A percentile compares a stretch with the other conserved stretches of the same genome.
Evolutionary conservation across 1,284 basidiomycete species (phyloP).

Genomic region (Ceratobasidium theobromae): DNA sequence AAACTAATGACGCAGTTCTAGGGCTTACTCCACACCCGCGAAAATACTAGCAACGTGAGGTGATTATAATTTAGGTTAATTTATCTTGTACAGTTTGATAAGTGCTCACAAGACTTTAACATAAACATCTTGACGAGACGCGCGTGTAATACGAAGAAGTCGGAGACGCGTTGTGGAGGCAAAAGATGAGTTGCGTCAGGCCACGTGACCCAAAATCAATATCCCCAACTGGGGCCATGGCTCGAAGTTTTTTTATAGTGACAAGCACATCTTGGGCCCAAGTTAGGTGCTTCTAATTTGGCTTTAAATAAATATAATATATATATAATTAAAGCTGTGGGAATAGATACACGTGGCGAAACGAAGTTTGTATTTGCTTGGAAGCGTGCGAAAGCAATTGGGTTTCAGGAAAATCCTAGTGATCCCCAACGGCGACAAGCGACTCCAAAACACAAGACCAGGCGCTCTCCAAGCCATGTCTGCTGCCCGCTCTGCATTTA

Average conservation of each 20-base stretch:
- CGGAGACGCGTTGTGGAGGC: slow-evolving; percentile 24
- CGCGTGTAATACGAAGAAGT: background rate
- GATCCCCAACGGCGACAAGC: slow-evolving; percentile 28
- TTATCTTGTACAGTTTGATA: slow-evolving; percentile 13
- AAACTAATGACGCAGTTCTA: background rate
- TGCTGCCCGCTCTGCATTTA: slow-evolving; percentile 63
- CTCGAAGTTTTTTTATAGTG: no score
- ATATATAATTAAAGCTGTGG: background rate
- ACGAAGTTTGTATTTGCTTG: slow-evolving; percentile 12
- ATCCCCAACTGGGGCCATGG: no score
- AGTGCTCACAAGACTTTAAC: slow-evolving; percentile 75
- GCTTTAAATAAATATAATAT: background rate
- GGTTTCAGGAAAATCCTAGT: slow-evolving; percentile 9
- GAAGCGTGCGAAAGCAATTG: slow-evolving; percentile 28
- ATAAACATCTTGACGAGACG: slow-evolving; percentile 58
- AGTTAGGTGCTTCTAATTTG: no score
- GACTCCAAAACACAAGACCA: slow-evolving; percentile 10
- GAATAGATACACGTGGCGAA: slow-evolving; percentile 5
- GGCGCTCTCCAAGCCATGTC: slow-evolving; percentile 41
- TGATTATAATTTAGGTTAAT: slow-evolving; percentile 12
- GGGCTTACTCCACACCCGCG: slow-evolving; percentile 90
- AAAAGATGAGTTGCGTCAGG: slow-evolving; percentile 10
- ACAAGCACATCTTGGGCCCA: no score
- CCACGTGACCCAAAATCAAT: slow-evolving; percentile 12
- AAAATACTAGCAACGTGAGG: slow-evolving; percentile 63